Percentiles rank a stretch among this genome's conserved stretches.
phyloP scores from a whole-genome alignment of 768 basidiomycete species.

The Dacryopinax spathularia region DNA sequence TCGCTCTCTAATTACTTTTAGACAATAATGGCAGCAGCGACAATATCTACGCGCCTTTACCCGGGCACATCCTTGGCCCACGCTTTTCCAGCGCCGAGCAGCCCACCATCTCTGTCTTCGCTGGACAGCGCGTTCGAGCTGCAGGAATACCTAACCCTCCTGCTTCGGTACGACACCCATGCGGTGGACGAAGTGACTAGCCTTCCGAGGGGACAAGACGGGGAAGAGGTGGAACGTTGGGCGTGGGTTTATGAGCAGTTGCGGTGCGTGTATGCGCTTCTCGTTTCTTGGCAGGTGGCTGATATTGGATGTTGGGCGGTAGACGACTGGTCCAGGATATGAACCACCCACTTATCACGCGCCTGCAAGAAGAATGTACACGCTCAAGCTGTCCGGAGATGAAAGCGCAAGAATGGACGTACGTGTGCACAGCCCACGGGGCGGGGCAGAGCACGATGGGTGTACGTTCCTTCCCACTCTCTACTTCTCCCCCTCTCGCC shows the following conservation, averaged over 20 bases:
- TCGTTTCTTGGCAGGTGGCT: background rate
- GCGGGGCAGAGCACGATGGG: conserved; percentile 53
- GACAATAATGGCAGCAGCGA: no score
- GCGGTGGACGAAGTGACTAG: conserved; percentile 56
- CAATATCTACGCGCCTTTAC: background rate
- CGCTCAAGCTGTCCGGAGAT: conserved; percentile 83
- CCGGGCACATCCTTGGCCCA: background rate
- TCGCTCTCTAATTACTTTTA: no score
- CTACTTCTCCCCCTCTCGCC: no score
- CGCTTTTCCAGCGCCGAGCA: conserved; percentile 34
- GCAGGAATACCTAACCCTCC: conserved; percentile 83
- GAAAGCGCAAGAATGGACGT: conserved; percentile 98
- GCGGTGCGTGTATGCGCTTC: conserved; percentile 25
- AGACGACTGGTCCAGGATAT: conserved; percentile 83
- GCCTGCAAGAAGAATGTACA: conserved; percentile 76
- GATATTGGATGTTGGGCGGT: conserved; percentile 22
- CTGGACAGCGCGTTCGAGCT: conserved; percentile 88
- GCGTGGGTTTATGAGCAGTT: conserved; percentile 64
- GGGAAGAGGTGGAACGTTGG: conserved; percentile 23
- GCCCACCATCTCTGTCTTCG: conserved; percentile 32
- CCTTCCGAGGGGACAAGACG: conserved; percentile 11
- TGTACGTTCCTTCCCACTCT: conserved; percentile 29
- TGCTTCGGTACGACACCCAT: conserved; percentile 75
- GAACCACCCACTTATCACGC: conserved; percentile 69
- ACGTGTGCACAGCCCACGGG: conserved; percentile 92